These are phyloP conservation scores for Pilaira anomala DNA, from an alignment of 192 early-diverging fungal genomes.

Conservation along the genomic window DNA sequence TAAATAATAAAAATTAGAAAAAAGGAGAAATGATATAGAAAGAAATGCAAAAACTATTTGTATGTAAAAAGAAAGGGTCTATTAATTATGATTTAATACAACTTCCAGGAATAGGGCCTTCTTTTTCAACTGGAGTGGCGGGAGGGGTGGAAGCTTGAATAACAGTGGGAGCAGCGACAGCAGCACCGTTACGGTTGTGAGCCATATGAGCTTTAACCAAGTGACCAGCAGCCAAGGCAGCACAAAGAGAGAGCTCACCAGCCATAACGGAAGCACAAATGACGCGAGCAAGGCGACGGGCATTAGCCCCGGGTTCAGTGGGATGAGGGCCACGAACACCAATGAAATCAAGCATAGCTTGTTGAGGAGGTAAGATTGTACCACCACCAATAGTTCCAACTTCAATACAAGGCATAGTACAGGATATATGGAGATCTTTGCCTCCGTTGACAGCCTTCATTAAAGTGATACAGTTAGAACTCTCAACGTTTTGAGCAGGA, in stretches of 20 bases:
- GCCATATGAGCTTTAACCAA: slow-evolving; percentile 87
- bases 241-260: slow-evolving; percentile 83
- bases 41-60: too few relatives aligned
- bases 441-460: slow-evolving; percentile 85
- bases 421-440: slow-evolving; percentile 80
- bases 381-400: slow-evolving; percentile 94
- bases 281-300: slow-evolving; percentile 80
- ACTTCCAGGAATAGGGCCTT: slow-evolving; percentile 24
- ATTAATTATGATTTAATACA: slow-evolving; percentile 43
- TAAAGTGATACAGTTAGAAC: slow-evolving; percentile 88
- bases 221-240: slow-evolving; percentile 85
- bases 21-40: too few relatives aligned
- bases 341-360: slow-evolving; percentile 83
- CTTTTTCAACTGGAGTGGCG: slow-evolving; percentile 13
- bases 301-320: slow-evolving; percentile 77
- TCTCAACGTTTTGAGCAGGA: slow-evolving; percentile 94
- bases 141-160: slow-evolving; percentile 20
- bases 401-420: slow-evolving; percentile 92
- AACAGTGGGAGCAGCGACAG: slow-evolving; percentile 1
- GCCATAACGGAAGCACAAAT: slow-evolving; percentile 90
- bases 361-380: slow-evolving; percentile 78
- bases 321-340: slow-evolving; percentile 81
- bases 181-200: slow-evolving; percentile 69
- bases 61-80: neutral
- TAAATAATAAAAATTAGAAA: too few relatives aligned